phyloP scores from a whole-genome alignment of 352 stramenopile genomes.

The Phytophthora brassicae region DNA sequence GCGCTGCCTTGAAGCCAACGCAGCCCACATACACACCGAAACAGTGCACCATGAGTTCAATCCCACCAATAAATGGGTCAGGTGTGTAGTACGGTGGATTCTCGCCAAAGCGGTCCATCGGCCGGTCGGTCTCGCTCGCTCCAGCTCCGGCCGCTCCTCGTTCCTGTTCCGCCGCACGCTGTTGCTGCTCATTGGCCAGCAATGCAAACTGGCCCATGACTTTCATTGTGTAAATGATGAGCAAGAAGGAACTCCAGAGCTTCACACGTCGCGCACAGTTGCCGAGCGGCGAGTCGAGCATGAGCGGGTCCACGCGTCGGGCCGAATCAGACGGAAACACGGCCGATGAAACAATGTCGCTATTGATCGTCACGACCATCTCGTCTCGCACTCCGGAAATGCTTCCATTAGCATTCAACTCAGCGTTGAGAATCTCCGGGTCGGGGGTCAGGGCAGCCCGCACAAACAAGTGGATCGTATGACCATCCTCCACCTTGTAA shows the following conservation, averaged over 20 bases:
- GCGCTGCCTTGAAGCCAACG: slow-evolving; percentile 84
- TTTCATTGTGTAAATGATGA: slow-evolving; percentile 92
- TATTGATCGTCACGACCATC: slow-evolving; percentile 79
- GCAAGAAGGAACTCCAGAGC: slow-evolving; percentile 85
- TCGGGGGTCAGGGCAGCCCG: slow-evolving; percentile 62
- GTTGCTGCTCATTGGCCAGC: slow-evolving; percentile 80
- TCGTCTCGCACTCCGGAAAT: slow-evolving; percentile 37
- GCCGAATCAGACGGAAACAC: slow-evolving; percentile 85
- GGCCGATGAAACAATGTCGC: slow-evolving; percentile 79
- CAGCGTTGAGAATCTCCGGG: slow-evolving; percentile 50
- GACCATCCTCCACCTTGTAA: slow-evolving; percentile 91
- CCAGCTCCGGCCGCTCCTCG: slow-evolving; percentile 29
- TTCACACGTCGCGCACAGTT: slow-evolving; percentile 85
- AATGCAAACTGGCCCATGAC: slow-evolving; percentile 86
- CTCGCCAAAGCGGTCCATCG: slow-evolving; percentile 67
- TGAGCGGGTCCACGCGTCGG: slow-evolving; percentile 78
- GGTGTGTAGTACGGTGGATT: slow-evolving; percentile 84
- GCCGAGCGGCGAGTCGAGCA: slow-evolving; percentile 81
- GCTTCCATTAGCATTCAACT: slow-evolving; percentile 34
- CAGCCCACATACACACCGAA: slow-evolving; percentile 87
- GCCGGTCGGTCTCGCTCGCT: slow-evolving; percentile 31
- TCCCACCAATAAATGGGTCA: slow-evolving; percentile 59
- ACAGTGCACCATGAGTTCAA: slow-evolving; percentile 77
- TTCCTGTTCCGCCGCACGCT: slow-evolving; percentile 39
- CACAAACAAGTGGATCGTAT: slow-evolving; percentile 92